These are phyloP conservation scores for Clavispora phyllophila DNA, from an alignment of 805 yeast species.

Conservation along the genomic window DNA sequence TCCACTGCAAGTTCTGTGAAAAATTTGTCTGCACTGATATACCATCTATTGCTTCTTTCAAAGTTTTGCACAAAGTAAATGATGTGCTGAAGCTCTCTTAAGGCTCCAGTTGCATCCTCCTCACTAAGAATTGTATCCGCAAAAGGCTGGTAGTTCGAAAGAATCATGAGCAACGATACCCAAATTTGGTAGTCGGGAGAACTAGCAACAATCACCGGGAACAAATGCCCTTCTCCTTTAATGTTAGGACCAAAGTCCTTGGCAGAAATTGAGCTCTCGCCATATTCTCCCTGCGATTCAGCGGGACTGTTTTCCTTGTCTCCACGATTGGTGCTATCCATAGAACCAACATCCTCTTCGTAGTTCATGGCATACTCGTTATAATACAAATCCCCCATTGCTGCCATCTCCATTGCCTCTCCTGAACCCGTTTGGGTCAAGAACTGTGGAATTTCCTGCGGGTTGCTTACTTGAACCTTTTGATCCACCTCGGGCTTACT, in stretches of 20 bases:
- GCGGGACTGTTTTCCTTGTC: background rate
- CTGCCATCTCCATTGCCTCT: background rate
- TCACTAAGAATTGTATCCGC: slow-evolving; percentile 21
- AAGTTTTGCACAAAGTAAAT: slow-evolving; percentile 14
- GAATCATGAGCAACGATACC: slow-evolving; percentile 36
- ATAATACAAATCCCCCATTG: background rate
- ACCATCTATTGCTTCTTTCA: slow-evolving; percentile 12
- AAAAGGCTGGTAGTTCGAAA: slow-evolving; percentile 33
- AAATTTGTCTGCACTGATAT: slow-evolving; percentile 17
- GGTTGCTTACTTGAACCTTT: slow-evolving; percentile 24
- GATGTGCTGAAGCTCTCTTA: slow-evolving; percentile 19
- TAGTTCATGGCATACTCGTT: background rate
- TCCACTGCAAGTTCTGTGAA: slow-evolving; percentile 15
- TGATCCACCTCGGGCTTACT: slow-evolving; percentile 2
- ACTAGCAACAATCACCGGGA: slow-evolving; percentile 9
- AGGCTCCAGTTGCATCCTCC: slow-evolving; percentile 8
- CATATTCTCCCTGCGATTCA: background rate
- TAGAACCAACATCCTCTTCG: background rate
- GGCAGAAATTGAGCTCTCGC: background rate
- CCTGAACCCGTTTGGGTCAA: slow-evolving; percentile 5
- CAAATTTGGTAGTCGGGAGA: slow-evolving; percentile 18
- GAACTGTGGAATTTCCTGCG: slow-evolving; percentile 29
- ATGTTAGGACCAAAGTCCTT: slow-evolving; percentile 8
- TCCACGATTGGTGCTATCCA: background rate
- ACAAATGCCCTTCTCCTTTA: slow-evolving; percentile 7